A percentile compares a stretch with the other conserved stretches of the same genome.
These are phyloP conservation scores for Cicer judaicum DNA, from an alignment of 306 rosid species.

Conservation along the genomic window DNA sequence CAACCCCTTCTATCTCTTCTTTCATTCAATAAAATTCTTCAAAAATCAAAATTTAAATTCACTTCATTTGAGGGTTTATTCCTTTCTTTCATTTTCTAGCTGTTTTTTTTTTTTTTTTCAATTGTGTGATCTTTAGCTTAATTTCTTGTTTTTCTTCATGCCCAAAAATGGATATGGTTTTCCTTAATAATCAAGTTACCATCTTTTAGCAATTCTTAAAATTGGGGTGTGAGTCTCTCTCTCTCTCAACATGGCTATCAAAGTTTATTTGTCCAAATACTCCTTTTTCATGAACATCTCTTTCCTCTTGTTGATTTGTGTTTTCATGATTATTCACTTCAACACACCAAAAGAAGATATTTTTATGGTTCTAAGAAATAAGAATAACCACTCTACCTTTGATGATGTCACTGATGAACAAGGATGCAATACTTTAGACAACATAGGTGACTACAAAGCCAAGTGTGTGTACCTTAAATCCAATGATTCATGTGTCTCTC, in stretches of 20 bases:
- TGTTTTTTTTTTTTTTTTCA: not conserved
- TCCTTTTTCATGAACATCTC: constrained; percentile 57
- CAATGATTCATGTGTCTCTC: constrained; percentile 46
- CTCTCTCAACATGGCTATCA: constrained; percentile 26
- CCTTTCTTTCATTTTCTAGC: not conserved
- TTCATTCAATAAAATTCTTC: not conserved
- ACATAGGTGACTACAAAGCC: constrained; percentile 41
- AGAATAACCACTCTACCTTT: not conserved
- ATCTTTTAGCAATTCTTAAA: not conserved
- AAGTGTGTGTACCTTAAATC: constrained; percentile 51
- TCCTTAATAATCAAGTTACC: constrained; percentile 42
- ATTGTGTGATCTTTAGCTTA: constrained; percentile 10
- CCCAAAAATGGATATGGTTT: constrained; percentile 11
- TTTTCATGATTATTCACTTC: constrained; percentile 41
- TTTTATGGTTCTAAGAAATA: constrained; percentile 12
- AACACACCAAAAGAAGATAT: constrained; percentile 40
- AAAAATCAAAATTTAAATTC: not conserved
- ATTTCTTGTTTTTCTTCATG: constrained; percentile 6
- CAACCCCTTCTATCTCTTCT: not conserved
- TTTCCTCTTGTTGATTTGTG: constrained; percentile 44
- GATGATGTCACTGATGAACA: constrained; percentile 1
- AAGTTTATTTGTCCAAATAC: constrained; percentile 38
- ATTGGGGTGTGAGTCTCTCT: not conserved
- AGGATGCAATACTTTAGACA: constrained; percentile 47
- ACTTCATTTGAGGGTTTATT: not conserved